Evolutionary conservation across 176 grass and related monocot species (phyloP).

Genomic region (Carex pumila): DNA sequence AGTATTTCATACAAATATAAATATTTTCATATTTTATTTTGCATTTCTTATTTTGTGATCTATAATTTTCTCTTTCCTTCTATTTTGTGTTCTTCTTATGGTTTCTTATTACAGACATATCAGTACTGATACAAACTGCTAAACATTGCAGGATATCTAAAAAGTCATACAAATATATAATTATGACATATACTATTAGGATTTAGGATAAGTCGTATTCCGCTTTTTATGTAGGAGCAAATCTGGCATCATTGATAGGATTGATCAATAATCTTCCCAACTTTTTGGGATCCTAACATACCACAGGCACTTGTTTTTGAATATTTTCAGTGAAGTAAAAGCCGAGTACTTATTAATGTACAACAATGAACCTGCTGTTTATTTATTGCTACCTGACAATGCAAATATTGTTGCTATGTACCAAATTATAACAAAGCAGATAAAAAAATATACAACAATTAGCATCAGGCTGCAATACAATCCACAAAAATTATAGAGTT

Average conservation of each 20-base stretch:
- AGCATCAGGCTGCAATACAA: background rate
- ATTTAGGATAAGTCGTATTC: background rate
- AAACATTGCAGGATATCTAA: background rate
- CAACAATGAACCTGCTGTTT: background rate
- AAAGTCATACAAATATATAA: background rate
- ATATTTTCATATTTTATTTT: background rate
- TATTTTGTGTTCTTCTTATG: background rate
- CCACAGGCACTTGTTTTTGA: background rate
- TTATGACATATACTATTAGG: background rate
- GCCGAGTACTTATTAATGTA: background rate
- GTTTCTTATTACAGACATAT: background rate
- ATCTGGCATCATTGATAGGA: background rate
- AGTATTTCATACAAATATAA: background rate
- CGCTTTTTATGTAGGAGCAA: background rate
- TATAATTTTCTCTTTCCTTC: background rate
- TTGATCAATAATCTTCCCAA: background rate
- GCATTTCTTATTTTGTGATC: background rate
- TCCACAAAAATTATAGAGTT: background rate
- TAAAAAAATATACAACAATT: background rate
- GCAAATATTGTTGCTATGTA: background rate
- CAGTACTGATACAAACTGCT: background rate
- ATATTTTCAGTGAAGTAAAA: background rate
- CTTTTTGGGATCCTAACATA: background rate
- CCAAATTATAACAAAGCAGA: background rate
- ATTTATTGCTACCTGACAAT: background rate